Percentiles rank a stretch among this genome's conserved stretches.
Evolutionary conservation across 2,329 filamentous ascomycete genomes (phyloP).

Genomic region (Diaporthe capsici): DNA sequence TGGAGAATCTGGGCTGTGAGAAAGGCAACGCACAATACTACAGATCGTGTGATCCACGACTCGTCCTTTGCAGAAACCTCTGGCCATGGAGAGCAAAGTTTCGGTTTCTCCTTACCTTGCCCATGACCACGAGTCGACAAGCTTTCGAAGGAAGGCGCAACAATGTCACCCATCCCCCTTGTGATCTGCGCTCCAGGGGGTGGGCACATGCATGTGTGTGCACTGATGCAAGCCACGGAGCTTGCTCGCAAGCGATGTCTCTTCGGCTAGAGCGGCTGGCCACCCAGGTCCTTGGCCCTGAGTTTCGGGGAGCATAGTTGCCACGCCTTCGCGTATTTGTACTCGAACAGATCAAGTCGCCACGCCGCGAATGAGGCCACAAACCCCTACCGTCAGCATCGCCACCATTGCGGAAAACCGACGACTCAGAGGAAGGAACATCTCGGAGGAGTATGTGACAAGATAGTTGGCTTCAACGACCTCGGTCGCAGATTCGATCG

Average conservation of each 20-base stretch:
- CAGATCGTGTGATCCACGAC: background rate
- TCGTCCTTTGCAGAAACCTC: background rate
- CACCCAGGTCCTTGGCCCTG: no score
- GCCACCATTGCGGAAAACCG: background rate
- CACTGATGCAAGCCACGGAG: background rate
- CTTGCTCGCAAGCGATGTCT: background rate
- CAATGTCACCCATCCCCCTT: background rate
- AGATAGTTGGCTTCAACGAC: background rate
- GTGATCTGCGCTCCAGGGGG: background rate
- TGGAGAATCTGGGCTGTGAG: background rate
- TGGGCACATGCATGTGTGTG: background rate
- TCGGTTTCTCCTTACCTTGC: background rate
- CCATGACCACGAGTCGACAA: background rate
- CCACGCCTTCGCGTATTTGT: background rate
- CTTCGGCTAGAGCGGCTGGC: constrained; percentile 1
- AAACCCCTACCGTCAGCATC: background rate
- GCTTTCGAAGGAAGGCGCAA: background rate
- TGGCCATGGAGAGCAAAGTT: background rate
- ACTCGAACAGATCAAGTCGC: background rate
- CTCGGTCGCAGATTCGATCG: background rate
- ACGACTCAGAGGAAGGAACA: background rate
- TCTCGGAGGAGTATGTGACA: no score
- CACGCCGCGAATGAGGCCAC: background rate
- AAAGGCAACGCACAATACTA: background rate
- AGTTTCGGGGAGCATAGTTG: no score